These are phyloP conservation scores for Syzygium syzygioides DNA, from an alignment of 441 rosid genomes.

Conservation along the genomic window DNA sequence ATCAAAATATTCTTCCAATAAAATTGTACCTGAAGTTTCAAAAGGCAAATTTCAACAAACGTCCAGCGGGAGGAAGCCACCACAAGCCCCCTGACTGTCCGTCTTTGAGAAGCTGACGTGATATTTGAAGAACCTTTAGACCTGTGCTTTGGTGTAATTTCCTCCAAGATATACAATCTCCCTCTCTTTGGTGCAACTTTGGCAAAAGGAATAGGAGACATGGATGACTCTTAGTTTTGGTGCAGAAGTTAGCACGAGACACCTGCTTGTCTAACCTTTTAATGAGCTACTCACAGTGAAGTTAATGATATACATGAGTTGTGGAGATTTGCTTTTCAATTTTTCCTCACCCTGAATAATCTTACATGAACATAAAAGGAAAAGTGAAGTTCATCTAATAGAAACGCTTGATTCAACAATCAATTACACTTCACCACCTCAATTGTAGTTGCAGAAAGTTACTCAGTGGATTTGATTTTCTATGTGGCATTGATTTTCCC, in stretches of 20 bases:
- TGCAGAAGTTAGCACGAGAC: neutral
- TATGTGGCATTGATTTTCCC: neutral
- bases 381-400: neutral
- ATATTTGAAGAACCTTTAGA: neutral
- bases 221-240: neutral
- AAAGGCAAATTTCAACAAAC: too few relatives aligned
- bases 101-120: neutral
- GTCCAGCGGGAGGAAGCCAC: too few relatives aligned
- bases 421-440: fast-evolving
- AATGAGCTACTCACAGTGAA: neutral
- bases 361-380: neutral
- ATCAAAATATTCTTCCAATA: neutral
- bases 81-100: too few relatives aligned
- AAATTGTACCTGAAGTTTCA: too few relatives aligned
- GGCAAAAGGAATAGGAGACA: neutral
- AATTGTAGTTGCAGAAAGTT: neutral
- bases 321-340: neutral
- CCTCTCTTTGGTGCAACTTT: neutral
- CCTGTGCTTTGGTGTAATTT: neutral
- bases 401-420: neutral
- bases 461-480: neutral
- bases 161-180: neutral
- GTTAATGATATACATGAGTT: neutral
- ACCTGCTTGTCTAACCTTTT: neutral
- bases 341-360: neutral